Percentiles rank a stretch among this genome's conserved stretches.
Conservation (phyloP, 2,329 filamentous ascomycete genomes). For the Hypoxylon sp. region DNA sequence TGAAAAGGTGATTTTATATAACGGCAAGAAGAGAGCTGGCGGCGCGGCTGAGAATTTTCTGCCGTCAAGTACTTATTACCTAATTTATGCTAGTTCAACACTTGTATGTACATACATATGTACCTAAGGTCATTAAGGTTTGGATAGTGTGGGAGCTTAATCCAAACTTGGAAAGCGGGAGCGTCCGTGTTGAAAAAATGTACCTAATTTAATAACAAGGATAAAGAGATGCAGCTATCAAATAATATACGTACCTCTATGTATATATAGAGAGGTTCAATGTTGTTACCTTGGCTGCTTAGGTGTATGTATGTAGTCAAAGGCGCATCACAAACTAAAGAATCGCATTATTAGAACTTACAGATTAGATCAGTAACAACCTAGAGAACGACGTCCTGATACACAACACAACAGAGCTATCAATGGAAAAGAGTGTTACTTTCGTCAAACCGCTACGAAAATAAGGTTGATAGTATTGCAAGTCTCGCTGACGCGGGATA, state of each 20-base stretch:
- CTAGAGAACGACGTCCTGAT: too few species aligned
- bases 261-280: too few species aligned
- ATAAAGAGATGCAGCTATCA: not conserved
- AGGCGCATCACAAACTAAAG: too few species aligned
- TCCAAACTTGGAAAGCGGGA: constrained; percentile 25
- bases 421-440: not conserved
- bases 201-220: not conserved
- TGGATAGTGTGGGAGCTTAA: not conserved
- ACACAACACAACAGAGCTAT: too few species aligned
- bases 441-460: not conserved
- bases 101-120: constrained; percentile 3
- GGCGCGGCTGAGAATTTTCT: constrained; percentile 44
- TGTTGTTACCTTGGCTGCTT: too few species aligned
- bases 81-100: constrained; percentile 26
- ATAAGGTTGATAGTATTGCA: not conserved
- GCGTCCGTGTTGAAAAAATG: constrained; percentile 7
- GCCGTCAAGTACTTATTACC: constrained; percentile 22
- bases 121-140: not conserved
- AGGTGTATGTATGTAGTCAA: too few species aligned
- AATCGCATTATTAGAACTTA: too few species aligned
- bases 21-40: constrained; percentile 8
- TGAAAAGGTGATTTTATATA: constrained; percentile 15
- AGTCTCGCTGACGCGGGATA: rapidly evolving
- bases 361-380: too few species aligned
- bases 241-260: too few species aligned